Evolutionary conservation across 2,329 filamentous ascomycete species (phyloP).

Genomic region (Diaporthe sp.): DNA sequence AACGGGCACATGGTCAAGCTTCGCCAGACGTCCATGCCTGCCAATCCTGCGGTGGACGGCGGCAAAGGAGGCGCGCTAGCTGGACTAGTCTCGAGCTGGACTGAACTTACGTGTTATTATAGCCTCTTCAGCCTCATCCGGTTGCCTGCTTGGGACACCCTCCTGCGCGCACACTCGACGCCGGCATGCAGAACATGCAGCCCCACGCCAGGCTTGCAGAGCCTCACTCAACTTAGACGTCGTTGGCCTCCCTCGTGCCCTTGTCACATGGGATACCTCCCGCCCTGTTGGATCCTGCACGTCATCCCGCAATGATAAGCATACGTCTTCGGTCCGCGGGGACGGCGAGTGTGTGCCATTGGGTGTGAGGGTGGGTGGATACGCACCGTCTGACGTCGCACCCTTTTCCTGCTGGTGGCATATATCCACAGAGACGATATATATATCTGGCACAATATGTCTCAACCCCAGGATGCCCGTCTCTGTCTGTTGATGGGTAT

Average conservation of each 20-base stretch:
- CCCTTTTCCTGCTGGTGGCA: background rate
- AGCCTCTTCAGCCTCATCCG: slow-evolving; percentile 17
- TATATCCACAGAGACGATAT: slow-evolving; percentile 5
- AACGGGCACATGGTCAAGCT: slow-evolving; percentile 17
- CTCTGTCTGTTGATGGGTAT: background rate
- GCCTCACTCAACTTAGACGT: slow-evolving; percentile 13
- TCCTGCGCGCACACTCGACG: slow-evolving; percentile 7
- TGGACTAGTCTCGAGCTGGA: background rate
- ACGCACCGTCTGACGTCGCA: slow-evolving; percentile 17
- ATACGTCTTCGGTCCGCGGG: slow-evolving; percentile 6
- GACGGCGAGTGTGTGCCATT: background rate
- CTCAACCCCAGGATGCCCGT: background rate
- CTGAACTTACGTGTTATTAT: slow-evolving; percentile 23
- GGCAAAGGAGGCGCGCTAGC: slow-evolving; percentile 16
- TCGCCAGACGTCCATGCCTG: slow-evolving; percentile 1
- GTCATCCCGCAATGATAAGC: slow-evolving; percentile 25
- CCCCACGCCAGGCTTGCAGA: slow-evolving; percentile 19
- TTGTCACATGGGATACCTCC: slow-evolving; percentile 8
- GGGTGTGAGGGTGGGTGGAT: background rate
- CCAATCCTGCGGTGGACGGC: slow-evolving; percentile 9
- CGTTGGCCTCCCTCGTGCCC: background rate
- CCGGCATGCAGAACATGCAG: slow-evolving; percentile 19
- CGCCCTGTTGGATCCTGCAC: slow-evolving; percentile 18
- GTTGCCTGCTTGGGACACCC: slow-evolving; percentile 21
- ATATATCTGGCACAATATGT: background rate